A percentile compares a stretch with the other conserved stretches of the same genome.
phyloP scores from a whole-genome alignment of 768 basidiomycete genomes.

The Macrolepiota fuliginosa region DNA sequence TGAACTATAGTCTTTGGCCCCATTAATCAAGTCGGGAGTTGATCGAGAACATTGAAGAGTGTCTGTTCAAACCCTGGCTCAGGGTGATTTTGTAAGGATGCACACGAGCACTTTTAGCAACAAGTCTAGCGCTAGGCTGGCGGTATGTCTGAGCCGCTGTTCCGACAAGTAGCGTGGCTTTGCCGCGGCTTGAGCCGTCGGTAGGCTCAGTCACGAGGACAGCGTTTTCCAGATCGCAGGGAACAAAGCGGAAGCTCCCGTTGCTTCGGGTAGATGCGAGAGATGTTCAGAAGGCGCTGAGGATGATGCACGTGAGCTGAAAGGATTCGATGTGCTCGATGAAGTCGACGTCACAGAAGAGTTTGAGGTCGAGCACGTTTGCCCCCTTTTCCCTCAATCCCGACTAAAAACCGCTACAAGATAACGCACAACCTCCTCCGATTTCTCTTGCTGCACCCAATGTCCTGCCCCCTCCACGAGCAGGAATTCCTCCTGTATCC shows the following conservation, averaged over 20 bases:
- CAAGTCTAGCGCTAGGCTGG: constrained; percentile 29
- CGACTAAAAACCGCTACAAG: constrained; percentile 35
- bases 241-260: constrained; percentile 40
- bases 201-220: constrained; percentile 39
- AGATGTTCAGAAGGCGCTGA: constrained; percentile 19
- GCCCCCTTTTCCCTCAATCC: background rate
- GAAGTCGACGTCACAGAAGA: background rate
- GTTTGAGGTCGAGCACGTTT: constrained; percentile 6
- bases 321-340: background rate
- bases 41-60: constrained; percentile 6
- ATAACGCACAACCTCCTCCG: constrained; percentile 37
- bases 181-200: constrained; percentile 6
- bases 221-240: constrained; percentile 50
- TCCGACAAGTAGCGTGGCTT: constrained; percentile 48
- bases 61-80: constrained; percentile 4
- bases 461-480: constrained; percentile 57
- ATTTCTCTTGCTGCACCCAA: constrained; percentile 61
- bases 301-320: constrained; percentile 17
- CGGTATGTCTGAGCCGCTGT: constrained; percentile 45
- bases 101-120: constrained; percentile 46
- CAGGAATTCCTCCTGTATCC: constrained; percentile 36
- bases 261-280: constrained; percentile 12
- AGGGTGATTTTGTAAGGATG: constrained; percentile 45
- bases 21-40: background rate
- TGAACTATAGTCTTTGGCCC: background rate